A percentile compares a stretch with the other conserved stretches of the same genome.
These are phyloP conservation scores for Colletotrichum sp. DNA, from an alignment of 2,329 filamentous ascomycete species.

Conservation along the genomic window DNA sequence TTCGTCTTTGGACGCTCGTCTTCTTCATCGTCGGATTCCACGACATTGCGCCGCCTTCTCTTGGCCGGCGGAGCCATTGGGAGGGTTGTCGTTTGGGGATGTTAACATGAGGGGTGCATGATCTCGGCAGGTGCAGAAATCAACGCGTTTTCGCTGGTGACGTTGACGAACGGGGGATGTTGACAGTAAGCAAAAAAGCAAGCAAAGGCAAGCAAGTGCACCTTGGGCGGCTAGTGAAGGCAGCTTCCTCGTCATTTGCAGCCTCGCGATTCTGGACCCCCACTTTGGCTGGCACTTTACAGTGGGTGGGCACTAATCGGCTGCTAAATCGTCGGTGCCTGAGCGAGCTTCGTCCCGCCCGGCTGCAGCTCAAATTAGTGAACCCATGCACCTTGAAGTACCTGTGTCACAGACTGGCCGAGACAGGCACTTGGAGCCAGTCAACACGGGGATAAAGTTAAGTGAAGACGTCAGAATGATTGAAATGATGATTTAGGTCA, in stretches of 20 bases:
- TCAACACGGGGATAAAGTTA: rapidly evolving
- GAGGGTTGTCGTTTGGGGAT: not conserved
- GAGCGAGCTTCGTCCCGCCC: not conserved
- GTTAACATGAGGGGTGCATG: slow-evolving; percentile 16
- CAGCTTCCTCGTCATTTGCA: slow-evolving; percentile 14
- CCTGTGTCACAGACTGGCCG: not conserved
- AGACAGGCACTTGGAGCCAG: not conserved
- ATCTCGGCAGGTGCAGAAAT: not conserved
- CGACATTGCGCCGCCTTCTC: slow-evolving; percentile 61
- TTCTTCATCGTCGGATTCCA: slow-evolving; percentile 55
- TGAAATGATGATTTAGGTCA: not conserved
- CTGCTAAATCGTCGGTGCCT: not conserved
- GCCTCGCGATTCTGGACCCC: slow-evolving; percentile 2
- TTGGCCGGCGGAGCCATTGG: slow-evolving; percentile 63
- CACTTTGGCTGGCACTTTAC: slow-evolving; percentile 2
- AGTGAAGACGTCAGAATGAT: not conserved
- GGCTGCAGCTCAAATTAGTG: not conserved
- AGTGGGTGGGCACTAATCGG: not conserved
- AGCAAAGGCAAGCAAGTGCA: not conserved
- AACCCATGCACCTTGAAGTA: not conserved
- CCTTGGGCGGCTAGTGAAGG: not conserved
- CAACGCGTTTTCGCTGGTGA: not conserved
- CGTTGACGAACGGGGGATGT: not conserved
- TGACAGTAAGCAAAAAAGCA: not conserved
- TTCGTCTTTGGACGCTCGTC: slow-evolving; percentile 43